These are phyloP conservation scores for Colletotrichum sp. DNA, from an alignment of 2,329 filamentous ascomycete species.

Conservation along the genomic window DNA sequence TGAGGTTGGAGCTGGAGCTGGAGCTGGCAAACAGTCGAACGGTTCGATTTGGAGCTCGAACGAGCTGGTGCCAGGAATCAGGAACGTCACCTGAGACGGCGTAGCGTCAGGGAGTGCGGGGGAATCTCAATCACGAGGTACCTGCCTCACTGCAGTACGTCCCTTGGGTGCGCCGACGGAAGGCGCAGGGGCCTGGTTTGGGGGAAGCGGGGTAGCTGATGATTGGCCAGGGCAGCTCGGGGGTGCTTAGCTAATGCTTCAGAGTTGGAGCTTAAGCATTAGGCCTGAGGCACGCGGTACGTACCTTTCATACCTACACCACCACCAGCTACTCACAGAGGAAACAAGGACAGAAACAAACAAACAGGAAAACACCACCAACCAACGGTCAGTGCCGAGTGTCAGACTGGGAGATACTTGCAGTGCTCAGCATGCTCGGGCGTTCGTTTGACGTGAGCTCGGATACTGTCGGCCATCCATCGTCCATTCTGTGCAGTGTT, in stretches of 20 bases:
- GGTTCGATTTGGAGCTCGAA: not conserved
- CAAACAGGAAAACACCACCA: not conserved
- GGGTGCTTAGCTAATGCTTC: not conserved
- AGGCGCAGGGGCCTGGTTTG: not conserved
- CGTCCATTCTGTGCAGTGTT: not conserved
- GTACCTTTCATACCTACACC: fast-evolving
- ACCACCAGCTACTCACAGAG: not conserved
- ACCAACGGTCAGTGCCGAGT: not conserved
- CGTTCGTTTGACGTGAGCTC: not conserved
- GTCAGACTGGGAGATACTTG: not conserved
- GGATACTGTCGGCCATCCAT: not conserved
- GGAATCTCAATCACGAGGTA: slow-evolving; percentile 18
- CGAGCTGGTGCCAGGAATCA: not conserved
- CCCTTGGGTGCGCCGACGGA: not conserved
- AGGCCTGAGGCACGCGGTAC: not conserved
- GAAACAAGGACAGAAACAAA: not conserved
- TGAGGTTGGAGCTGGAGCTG: not conserved
- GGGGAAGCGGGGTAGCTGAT: slow-evolving; percentile 6
- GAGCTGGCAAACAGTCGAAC: not conserved
- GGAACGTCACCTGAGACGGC: slow-evolving; percentile 19
- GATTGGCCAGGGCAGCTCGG: not conserved
- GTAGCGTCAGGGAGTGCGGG: slow-evolving; percentile 20
- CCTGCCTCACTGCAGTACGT: not conserved
- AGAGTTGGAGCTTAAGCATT: slow-evolving; percentile 4
- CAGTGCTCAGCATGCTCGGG: not conserved